A percentile compares a stretch with the other conserved stretches of the same genome.
phyloP scores from a whole-genome alignment of 202 grass and related monocot species.

The Tripidium arundinaceum region DNA sequence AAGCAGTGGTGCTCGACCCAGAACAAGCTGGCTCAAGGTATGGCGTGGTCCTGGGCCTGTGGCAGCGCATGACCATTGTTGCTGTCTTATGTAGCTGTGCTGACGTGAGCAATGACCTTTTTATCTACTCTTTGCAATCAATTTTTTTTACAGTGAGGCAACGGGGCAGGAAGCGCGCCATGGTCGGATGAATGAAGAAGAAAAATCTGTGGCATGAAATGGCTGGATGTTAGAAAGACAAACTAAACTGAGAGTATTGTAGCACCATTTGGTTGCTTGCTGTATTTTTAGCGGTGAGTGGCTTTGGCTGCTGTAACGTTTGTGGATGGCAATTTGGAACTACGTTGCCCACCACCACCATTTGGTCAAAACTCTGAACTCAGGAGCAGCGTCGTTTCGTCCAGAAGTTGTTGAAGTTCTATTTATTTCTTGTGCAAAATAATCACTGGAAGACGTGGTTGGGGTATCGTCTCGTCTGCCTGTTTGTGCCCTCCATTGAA shows the following conservation, averaged over 20 bases:
- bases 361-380: no score
- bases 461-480: not conserved
- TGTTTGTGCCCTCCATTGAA: not conserved
- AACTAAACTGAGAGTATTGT: not conserved
- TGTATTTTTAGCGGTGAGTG: not conserved
- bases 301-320: not conserved
- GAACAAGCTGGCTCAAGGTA: no score
- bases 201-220: not conserved
- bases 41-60: no score
- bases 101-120: not conserved
- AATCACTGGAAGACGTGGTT: no score
- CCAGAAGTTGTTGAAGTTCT: no score
- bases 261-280: not conserved
- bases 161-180: constrained; percentile 77
- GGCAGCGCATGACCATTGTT: no score
- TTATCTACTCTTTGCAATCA: not conserved
- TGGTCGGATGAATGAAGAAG: constrained; percentile 48
- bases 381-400: no score
- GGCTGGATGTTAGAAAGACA: not conserved
- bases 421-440: no score
- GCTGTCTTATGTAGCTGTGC: not conserved
- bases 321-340: not conserved
- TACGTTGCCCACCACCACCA: not conserved
- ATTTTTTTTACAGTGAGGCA: constrained; percentile 55
- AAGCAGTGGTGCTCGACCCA: no score